Percentiles rank a stretch among this genome's conserved stretches.
These are phyloP conservation scores for Furcasterigmium furcatum DNA, from an alignment of 2,329 filamentous ascomycete species.

Conservation along the genomic window DNA sequence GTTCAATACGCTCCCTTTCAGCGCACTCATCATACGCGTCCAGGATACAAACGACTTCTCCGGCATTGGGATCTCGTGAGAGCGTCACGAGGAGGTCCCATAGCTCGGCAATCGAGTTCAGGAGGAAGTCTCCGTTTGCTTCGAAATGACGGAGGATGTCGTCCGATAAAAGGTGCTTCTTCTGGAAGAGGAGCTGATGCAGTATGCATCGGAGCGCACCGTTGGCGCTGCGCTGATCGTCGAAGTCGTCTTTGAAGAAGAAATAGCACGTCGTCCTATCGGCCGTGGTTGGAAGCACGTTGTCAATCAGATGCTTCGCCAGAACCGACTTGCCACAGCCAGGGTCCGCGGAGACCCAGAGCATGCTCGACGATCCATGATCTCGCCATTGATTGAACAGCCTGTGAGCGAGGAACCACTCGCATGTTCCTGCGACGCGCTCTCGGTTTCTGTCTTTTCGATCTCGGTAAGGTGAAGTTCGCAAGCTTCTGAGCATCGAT, in stretches of 20 bases:
- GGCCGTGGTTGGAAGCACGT: constrained; percentile 12
- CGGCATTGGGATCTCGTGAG: constrained; percentile 4
- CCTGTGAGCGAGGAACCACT: constrained; percentile 14
- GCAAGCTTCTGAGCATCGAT: too few species aligned
- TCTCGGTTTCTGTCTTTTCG: constrained; percentile 25
- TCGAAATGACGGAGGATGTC: constrained; percentile 15
- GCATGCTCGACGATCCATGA: constrained; percentile 14
- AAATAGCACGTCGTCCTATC: constrained; percentile 31
- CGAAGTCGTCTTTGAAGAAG: constrained; percentile 41
- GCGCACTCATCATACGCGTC: constrained; percentile 39
- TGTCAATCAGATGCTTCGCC: constrained; percentile 29
- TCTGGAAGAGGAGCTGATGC: constrained; percentile 30
- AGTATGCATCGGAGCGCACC: constrained; percentile 30
- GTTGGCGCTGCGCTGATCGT: constrained; percentile 24
- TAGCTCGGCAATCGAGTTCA: constrained; percentile 20
- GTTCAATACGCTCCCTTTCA: constrained; percentile 7
- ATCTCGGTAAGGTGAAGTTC: constrained; percentile 16
- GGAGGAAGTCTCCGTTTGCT: constrained; percentile 10
- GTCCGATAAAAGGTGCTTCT: constrained; percentile 16
- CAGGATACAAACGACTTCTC: constrained; percentile 28
- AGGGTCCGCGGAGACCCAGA: constrained; percentile 37
- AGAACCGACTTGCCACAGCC: constrained; percentile 42
- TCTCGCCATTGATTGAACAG: constrained; percentile 14
- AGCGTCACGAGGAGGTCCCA: constrained; percentile 23
- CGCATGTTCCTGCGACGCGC: constrained; percentile 13